These are phyloP conservation scores for Corylus avellana DNA, from an alignment of 306 rosid genomes.

Conservation along the genomic window DNA sequence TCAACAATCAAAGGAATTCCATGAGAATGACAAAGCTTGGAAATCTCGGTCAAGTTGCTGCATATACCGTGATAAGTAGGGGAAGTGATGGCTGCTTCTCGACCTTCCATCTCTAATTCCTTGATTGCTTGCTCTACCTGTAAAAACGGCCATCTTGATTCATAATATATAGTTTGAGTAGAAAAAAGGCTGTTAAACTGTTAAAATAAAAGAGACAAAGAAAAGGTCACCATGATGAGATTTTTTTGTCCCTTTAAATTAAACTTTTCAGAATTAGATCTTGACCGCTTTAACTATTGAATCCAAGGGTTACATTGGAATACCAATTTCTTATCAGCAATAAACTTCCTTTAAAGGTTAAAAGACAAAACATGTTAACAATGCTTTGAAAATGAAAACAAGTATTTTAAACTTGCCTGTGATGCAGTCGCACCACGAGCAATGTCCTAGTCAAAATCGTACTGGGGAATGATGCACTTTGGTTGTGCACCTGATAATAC, in stretches of 20 bases:
- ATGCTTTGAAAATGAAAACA: not conserved
- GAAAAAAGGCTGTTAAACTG: constrained; percentile 3
- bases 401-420: constrained; percentile 48
- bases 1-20: constrained; percentile 83
- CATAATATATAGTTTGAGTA: not conserved
- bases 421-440: constrained; percentile 63
- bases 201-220: not conserved
- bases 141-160: constrained; percentile 12
- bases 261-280: not conserved
- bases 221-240: not conserved
- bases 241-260: not conserved
- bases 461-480: constrained; percentile 73
- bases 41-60: constrained; percentile 62
- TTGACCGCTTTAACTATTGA: not conserved
- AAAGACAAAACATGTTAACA: not conserved
- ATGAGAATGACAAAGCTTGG: constrained; percentile 65
- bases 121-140: constrained; percentile 70
- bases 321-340: constrained; percentile 4
- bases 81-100: constrained; percentile 65
- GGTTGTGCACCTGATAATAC: constrained; percentile 83
- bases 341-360: not conserved
- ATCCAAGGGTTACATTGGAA: not conserved
- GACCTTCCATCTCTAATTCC: constrained; percentile 60
- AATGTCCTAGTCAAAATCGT: constrained; percentile 67
- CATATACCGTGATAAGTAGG: constrained; percentile 91